Conservation (phyloP, 2,329 filamentous ascomycete genomes). For the Beauveria pseudobassiana region DNA sequence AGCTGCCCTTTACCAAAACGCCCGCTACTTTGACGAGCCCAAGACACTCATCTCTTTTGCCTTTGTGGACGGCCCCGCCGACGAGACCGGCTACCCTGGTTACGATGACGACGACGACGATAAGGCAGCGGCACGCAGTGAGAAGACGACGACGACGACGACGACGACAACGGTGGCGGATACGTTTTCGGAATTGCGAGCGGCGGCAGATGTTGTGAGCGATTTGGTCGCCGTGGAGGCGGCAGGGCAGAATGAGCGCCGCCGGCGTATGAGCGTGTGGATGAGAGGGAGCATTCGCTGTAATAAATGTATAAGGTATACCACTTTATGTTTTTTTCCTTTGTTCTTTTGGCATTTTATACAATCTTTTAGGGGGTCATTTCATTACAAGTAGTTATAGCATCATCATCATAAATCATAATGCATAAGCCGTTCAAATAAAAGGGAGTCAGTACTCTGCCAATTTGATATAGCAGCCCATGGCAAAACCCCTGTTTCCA, state of each 20-base stretch:
- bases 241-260: slow-evolving; percentile 14
- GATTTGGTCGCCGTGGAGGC: slow-evolving; percentile 32
- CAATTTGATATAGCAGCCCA: too few species aligned
- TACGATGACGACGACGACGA: not conserved
- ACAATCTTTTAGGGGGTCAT: not conserved
- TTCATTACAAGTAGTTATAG: not conserved
- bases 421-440: not conserved
- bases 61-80: not conserved
- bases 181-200: slow-evolving; percentile 32
- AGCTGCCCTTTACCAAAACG: slow-evolving; percentile 3
- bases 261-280: slow-evolving; percentile 16
- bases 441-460: too few species aligned
- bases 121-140: not conserved
- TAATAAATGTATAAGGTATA: not conserved
- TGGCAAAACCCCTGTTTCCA: slow-evolving; percentile 9
- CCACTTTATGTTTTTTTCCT: not conserved
- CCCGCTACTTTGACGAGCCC: slow-evolving; percentile 12
- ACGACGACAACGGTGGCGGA: slow-evolving; percentile 25
- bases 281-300: slow-evolving; percentile 8
- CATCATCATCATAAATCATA: not conserved
- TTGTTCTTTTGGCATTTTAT: not conserved
- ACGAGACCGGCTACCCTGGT: not conserved
- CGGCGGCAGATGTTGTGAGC: slow-evolving; percentile 29
- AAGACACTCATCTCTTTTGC: slow-evolving; percentile 5
- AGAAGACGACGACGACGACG: not conserved